Evolutionary conservation across 371 early-diverging fungal genomes (phyloP).

Genomic region (Mortierella sp.): DNA sequence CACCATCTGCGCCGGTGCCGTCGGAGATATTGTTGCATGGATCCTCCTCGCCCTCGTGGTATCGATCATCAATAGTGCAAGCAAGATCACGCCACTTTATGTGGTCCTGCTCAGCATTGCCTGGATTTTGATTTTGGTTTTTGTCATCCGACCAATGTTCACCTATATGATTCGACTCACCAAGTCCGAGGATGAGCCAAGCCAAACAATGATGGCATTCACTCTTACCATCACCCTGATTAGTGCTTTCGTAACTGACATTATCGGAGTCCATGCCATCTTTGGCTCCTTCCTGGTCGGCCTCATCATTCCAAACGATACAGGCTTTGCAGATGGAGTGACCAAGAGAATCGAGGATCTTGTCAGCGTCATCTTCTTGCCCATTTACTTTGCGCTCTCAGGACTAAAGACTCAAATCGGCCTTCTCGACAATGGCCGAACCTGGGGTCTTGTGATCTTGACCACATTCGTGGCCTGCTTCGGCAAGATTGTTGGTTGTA

Average conservation of each 20-base stretch:
- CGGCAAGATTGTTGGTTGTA: slow-evolving; percentile 91
- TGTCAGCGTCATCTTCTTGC: slow-evolving; percentile 86
- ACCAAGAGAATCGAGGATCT: slow-evolving; percentile 95
- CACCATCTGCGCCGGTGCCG: slow-evolving; percentile 87
- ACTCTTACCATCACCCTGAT: slow-evolving; percentile 69
- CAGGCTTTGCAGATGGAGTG: slow-evolving; percentile 86
- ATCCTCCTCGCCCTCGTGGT: slow-evolving; percentile 82
- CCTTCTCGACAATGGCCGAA: slow-evolving; percentile 69
- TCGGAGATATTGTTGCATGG: slow-evolving; percentile 93
- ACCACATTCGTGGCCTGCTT: slow-evolving; percentile 80
- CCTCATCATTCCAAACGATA: slow-evolving; percentile 87
- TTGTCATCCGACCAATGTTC: slow-evolving; percentile 68
- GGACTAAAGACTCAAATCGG: slow-evolving; percentile 91
- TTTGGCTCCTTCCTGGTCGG: slow-evolving; percentile 94
- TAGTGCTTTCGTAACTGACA: slow-evolving; percentile 85
- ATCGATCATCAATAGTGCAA: slow-evolving; percentile 74
- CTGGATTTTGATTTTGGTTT: slow-evolving; percentile 70
- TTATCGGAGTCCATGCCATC: slow-evolving; percentile 91
- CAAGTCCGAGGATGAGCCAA: slow-evolving; percentile 68
- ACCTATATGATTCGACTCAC: slow-evolving; percentile 57
- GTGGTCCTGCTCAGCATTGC: slow-evolving; percentile 72
- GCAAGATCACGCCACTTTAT: slow-evolving; percentile 74
- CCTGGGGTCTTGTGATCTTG: slow-evolving; percentile 86
- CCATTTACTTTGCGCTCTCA: slow-evolving; percentile 92
- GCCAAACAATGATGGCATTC: slow-evolving; percentile 73